Conservation (phyloP, 345 rosid genomes). For the Hibiscus tridactylites region DNA sequence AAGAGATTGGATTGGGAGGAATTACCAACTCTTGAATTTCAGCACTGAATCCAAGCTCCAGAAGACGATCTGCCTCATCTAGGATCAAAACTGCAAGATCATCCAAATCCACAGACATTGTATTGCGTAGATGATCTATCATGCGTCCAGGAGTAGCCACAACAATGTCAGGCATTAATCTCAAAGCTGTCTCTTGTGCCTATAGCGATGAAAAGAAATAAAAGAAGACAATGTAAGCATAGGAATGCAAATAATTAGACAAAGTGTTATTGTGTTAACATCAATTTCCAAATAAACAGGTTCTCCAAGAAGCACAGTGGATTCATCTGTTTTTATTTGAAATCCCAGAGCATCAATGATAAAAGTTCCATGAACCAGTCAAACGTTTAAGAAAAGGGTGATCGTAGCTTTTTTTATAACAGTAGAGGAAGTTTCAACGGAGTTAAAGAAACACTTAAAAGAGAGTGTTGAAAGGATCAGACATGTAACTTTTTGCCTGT, state of each 20-base stretch:
- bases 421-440: background rate
- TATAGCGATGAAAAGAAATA: slow-evolving; percentile 18
- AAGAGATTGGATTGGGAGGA: slow-evolving; percentile 1
- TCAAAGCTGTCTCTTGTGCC: slow-evolving; percentile 87
- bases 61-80: slow-evolving; percentile 94
- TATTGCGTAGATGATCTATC: slow-evolving; percentile 94
- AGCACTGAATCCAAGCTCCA: slow-evolving; percentile 92
- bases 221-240: background rate
- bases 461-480: background rate
- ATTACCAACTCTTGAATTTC: slow-evolving; percentile 91
- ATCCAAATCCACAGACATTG: slow-evolving; percentile 86
- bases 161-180: slow-evolving; percentile 92
- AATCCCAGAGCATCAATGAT: background rate
- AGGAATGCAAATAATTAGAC: background rate
- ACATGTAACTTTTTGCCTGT: background rate
- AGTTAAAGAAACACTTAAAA: background rate
- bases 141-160: slow-evolving; percentile 98
- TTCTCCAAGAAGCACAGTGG: background rate
- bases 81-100: slow-evolving; percentile 92
- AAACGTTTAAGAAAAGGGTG: background rate
- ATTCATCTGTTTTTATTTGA: background rate
- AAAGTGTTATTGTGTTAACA: background rate
- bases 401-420: background rate
- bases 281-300: background rate
- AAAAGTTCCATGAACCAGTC: background rate